Evolutionary conservation across 2,329 filamentous ascomycete species (phyloP).

Genomic region (Nothophaeocryptopus gaeumannii): DNA sequence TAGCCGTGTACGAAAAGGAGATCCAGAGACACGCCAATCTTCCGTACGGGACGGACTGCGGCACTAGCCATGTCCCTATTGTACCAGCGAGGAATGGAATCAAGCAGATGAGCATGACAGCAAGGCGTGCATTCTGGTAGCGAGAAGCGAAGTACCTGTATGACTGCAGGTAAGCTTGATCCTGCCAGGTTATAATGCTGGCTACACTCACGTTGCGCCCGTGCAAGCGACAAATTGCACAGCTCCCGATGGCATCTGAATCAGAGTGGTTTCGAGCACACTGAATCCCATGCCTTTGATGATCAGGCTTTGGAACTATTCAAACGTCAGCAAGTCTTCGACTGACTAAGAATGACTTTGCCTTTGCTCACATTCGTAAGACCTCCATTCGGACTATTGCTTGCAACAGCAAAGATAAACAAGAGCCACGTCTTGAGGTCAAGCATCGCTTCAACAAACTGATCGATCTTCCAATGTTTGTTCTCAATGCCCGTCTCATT

Average conservation of each 20-base stretch:
- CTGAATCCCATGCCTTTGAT: conserved; percentile 15
- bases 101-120: conserved; percentile 53
- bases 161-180: conserved; percentile 6
- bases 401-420: conserved; percentile 14
- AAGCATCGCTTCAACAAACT: conserved; percentile 52
- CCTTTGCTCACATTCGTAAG: conserved; percentile 7
- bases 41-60: conserved; percentile 12
- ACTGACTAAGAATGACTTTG: conserved; percentile 1
- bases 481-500: conserved; percentile 21
- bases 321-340: neutral
- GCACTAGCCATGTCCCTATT: conserved; percentile 38
- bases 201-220: conserved; percentile 12
- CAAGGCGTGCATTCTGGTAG: conserved; percentile 40
- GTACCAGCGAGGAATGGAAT: conserved; percentile 58
- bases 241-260: conserved; percentile 53
- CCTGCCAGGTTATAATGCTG: neutral
- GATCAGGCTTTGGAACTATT: conserved; percentile 42
- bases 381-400: conserved; percentile 20
- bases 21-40: conserved; percentile 18
- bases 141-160: conserved; percentile 32
- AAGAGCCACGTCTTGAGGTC: conserved; percentile 57
- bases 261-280: conserved; percentile 52
- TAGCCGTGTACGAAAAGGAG: conserved; percentile 40
- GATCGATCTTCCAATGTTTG: conserved; percentile 43
- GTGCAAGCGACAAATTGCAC: conserved; percentile 54